A percentile compares a stretch with the other conserved stretches of the same genome.
Evolutionary conservation across 768 basidiomycete genomes (phyloP).

Genomic region (Porphyrellus cyaneotinctus): DNA sequence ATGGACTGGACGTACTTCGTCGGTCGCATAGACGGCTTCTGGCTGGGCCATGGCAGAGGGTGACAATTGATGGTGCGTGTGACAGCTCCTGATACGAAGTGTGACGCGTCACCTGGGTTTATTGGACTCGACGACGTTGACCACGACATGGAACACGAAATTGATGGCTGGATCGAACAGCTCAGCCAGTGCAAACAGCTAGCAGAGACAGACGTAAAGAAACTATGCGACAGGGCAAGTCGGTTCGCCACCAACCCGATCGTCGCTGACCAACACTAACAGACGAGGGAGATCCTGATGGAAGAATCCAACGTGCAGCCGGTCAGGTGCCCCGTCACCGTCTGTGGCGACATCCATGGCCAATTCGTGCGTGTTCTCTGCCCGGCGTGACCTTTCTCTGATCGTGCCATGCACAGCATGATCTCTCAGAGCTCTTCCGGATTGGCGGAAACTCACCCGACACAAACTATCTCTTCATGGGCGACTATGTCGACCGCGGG

Average conservation of each 20-base stretch:
- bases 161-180: slow-evolving; percentile 96
- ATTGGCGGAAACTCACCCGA: slow-evolving; percentile 99
- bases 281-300: slow-evolving; percentile 98
- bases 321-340: slow-evolving; percentile 96
- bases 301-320: slow-evolving; percentile 99
- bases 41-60: slow-evolving; percentile 34
- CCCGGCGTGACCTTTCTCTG: slow-evolving; percentile 21
- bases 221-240: slow-evolving; percentile 96
- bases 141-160: slow-evolving; percentile 56
- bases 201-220: slow-evolving; percentile 92
- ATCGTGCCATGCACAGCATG: slow-evolving; percentile 62
- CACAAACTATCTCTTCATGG: slow-evolving; percentile 99
- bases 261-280: slow-evolving; percentile 18
- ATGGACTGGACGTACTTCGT: slow-evolving; percentile 55
- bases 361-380: slow-evolving; percentile 82
- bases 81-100: slow-evolving; percentile 22
- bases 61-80: slow-evolving; percentile 26
- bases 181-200: slow-evolving; percentile 97
- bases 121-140: slow-evolving; percentile 3
- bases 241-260: slow-evolving; percentile 9
- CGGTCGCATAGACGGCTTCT: slow-evolving; percentile 80
- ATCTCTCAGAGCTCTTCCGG: slow-evolving; percentile 97
- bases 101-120: slow-evolving; percentile 29
- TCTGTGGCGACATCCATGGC: slow-evolving; percentile 99
- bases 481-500: slow-evolving; percentile 98